Evolutionary conservation across 2,329 filamentous ascomycete genomes (phyloP).

Genomic region (Magnaporthiopsis rhizophila): DNA sequence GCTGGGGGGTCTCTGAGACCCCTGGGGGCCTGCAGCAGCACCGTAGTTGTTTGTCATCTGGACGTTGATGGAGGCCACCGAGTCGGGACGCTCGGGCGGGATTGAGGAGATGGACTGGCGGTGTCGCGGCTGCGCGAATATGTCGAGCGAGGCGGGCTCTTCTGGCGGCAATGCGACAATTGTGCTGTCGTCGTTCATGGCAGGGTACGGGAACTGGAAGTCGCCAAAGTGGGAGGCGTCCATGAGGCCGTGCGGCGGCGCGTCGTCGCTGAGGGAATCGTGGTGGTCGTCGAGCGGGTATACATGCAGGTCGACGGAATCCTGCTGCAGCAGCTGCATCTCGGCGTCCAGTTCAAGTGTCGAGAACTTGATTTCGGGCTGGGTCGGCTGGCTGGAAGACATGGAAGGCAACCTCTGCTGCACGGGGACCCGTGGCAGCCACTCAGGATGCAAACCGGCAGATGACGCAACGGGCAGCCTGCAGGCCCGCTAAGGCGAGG

Average conservation of each 20-base stretch:
- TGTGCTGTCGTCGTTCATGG: slow-evolving; percentile 31
- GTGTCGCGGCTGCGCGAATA: slow-evolving; percentile 22
- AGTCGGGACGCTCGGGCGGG: slow-evolving; percentile 25
- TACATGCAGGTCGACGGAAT: slow-evolving; percentile 26
- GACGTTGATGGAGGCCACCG: slow-evolving; percentile 23
- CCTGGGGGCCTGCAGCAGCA: slow-evolving; percentile 12
- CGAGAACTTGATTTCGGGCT: slow-evolving; percentile 24
- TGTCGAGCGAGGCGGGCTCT: slow-evolving; percentile 17
- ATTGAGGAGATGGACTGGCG: slow-evolving; percentile 27
- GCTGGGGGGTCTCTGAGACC: slow-evolving; percentile 18
- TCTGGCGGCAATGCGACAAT: slow-evolving; percentile 32
- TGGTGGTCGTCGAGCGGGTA: slow-evolving; percentile 27
- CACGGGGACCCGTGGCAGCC: not conserved
- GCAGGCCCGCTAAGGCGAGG: not conserved
- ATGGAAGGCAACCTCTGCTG: slow-evolving; percentile 21
- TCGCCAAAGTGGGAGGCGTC: slow-evolving; percentile 42
- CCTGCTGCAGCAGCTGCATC: slow-evolving; percentile 21
- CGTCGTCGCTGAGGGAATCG: slow-evolving; percentile 24
- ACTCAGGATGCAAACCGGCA: not conserved
- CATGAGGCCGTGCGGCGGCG: slow-evolving; percentile 27
- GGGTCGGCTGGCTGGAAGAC: slow-evolving; percentile 28
- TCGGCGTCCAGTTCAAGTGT: slow-evolving; percentile 26
- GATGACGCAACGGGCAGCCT: not conserved
- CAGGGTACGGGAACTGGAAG: slow-evolving; percentile 44
- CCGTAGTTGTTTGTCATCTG: slow-evolving; percentile 13